Conservation (phyloP, 805 yeast genomes). For the Saturnispora ahearnii region DNA sequence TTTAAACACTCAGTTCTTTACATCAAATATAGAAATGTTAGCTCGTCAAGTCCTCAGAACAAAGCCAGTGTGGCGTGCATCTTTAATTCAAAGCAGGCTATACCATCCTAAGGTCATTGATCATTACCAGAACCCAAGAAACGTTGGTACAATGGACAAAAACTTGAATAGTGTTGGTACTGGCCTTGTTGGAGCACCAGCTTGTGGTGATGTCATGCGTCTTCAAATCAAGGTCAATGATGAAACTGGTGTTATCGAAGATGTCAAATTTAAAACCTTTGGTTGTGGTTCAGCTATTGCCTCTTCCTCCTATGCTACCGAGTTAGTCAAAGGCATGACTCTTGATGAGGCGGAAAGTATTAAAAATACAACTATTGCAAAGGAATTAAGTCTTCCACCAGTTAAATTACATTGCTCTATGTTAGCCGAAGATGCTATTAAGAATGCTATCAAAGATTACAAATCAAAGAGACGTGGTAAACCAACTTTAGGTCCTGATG, state of each 20-base stretch:
- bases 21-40: neutral
- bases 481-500: slow-evolving; percentile 58
- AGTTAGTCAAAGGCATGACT: slow-evolving; percentile 88
- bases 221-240: slow-evolving; percentile 91
- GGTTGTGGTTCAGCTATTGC: slow-evolving; percentile 99
- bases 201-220: slow-evolving; percentile 99
- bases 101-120: slow-evolving; percentile 93
- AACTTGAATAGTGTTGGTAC: slow-evolving; percentile 75
- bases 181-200: slow-evolving; percentile 98
- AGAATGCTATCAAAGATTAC: slow-evolving; percentile 94
- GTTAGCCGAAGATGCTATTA: slow-evolving; percentile 98
- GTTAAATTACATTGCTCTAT: slow-evolving; percentile 96
- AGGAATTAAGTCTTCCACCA: slow-evolving; percentile 91
- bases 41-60: slow-evolving; percentile 1
- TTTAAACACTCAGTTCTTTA: neutral
- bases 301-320: slow-evolving; percentile 89
- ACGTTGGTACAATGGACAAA: slow-evolving; percentile 89
- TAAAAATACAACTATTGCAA: slow-evolving; percentile 90
- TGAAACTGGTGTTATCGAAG: slow-evolving; percentile 80
- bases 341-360: slow-evolving; percentile 88
- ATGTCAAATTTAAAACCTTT: slow-evolving; percentile 95
- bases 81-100: slow-evolving; percentile 11
- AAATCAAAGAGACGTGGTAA: slow-evolving; percentile 59
- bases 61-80: neutral
- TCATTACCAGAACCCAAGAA: slow-evolving; percentile 94